Evolutionary conservation across 2,329 filamentous ascomycete species (phyloP).

Genomic region (Sarocladium kiliense): DNA sequence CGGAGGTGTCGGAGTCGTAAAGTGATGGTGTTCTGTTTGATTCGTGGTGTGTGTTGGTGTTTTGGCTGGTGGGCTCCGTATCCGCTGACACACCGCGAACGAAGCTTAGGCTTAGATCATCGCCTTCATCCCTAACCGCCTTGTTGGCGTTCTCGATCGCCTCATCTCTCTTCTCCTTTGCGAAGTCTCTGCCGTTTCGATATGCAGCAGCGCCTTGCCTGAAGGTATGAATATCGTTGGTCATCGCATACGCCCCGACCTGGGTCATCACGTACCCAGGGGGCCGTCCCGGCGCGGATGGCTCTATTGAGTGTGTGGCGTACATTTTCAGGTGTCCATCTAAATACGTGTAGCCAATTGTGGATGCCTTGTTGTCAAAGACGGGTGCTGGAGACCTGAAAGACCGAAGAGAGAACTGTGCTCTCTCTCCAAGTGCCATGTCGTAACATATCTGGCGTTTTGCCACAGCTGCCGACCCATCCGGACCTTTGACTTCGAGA

Average conservation of each 20-base stretch:
- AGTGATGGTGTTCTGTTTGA: neutral
- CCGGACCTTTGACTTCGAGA: constrained; percentile 30
- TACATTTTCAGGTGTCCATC: constrained; percentile 29
- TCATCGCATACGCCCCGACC: constrained; percentile 21
- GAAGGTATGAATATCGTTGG: constrained; percentile 21
- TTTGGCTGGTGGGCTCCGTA: neutral
- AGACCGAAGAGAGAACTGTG: neutral
- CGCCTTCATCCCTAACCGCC: neutral
- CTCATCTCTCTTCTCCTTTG: constrained; percentile 24
- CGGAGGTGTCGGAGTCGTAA: neutral
- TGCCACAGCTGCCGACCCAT: constrained; percentile 20
- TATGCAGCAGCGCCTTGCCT: constrained; percentile 31
- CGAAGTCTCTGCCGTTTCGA: constrained; percentile 23
- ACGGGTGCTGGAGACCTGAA: constrained; percentile 15
- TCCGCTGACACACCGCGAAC: neutral
- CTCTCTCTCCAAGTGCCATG: neutral
- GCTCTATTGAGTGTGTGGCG: constrained; percentile 25
- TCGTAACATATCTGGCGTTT: neutral
- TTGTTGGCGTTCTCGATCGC: constrained; percentile 17
- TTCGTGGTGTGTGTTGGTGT: neutral
- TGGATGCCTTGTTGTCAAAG: constrained; percentile 34
- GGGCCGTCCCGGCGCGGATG: constrained; percentile 20
- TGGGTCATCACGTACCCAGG: constrained; percentile 34
- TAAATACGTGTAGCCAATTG: constrained; percentile 29
- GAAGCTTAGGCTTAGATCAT: neutral